These are phyloP conservation scores for Cubamyces sp. DNA, from an alignment of 768 basidiomycete species.

Conservation along the genomic window DNA sequence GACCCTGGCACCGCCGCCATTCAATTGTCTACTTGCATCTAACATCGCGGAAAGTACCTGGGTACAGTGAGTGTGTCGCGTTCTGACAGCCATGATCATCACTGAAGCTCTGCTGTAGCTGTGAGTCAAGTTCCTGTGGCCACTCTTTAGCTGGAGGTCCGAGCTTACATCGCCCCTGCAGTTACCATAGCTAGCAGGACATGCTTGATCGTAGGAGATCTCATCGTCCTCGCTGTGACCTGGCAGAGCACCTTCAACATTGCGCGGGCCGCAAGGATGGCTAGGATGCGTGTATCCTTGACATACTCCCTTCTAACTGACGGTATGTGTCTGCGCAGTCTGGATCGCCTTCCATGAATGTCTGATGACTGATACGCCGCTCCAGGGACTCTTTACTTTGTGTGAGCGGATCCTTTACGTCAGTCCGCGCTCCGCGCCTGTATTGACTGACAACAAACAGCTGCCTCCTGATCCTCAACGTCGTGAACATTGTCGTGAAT, in stretches of 20 bases:
- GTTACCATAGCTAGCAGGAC: constrained; percentile 6
- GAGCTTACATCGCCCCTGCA: background rate
- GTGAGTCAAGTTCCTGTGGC: background rate
- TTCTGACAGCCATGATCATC: too few species aligned
- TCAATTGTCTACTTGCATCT: constrained; percentile 2
- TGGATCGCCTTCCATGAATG: too few species aligned
- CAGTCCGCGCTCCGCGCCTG: background rate
- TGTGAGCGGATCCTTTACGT: background rate
- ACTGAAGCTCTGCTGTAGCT: background rate
- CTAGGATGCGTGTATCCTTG: constrained; percentile 8
- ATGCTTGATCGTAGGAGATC: constrained; percentile 12
- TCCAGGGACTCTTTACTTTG: constrained; percentile 14
- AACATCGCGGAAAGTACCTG: background rate
- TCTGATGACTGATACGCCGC: background rate
- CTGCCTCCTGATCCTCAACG: constrained; percentile 11
- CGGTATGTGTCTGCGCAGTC: background rate
- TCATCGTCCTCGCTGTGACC: constrained; percentile 12
- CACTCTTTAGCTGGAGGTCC: background rate
- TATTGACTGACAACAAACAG: background rate
- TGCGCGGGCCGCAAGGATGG: background rate
- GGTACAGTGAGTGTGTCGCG: background rate
- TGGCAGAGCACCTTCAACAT: constrained; percentile 16
- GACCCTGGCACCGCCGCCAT: background rate
- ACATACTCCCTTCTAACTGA: constrained; percentile 13
- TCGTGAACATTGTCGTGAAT: constrained; percentile 14